These are phyloP conservation scores for Juglanconis sp. DNA, from an alignment of 2,329 filamentous ascomycete genomes.

Conservation along the genomic window DNA sequence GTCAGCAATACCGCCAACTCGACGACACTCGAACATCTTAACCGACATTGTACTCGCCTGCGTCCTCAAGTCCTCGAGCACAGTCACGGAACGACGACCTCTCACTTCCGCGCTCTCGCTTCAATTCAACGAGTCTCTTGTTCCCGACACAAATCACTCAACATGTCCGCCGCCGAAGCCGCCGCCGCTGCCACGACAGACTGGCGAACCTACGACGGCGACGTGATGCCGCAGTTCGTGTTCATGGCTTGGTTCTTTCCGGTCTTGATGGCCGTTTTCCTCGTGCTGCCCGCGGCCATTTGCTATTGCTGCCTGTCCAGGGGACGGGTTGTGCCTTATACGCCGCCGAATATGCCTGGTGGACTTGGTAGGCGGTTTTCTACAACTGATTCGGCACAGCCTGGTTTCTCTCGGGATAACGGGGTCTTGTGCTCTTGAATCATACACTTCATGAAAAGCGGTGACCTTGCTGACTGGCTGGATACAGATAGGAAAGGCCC, in stretches of 20 bases:
- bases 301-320: conserved; percentile 10
- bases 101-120: background rate
- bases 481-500: background rate
- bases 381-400: too few relatives aligned
- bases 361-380: background rate
- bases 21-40: too few relatives aligned
- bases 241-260: conserved; percentile 12
- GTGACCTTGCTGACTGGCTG: background rate
- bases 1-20: too few relatives aligned
- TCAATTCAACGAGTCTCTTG: background rate
- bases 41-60: too few relatives aligned
- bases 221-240: conserved; percentile 1
- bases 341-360: conserved; percentile 6
- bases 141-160: too few relatives aligned
- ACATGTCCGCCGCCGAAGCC: conserved; percentile 11
- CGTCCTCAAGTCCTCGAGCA: too few relatives aligned
- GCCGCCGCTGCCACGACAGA: conserved; percentile 14
- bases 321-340: conserved; percentile 9
- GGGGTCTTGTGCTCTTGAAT: background rate
- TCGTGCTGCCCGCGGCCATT: conserved; percentile 13
- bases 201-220: conserved; percentile 13
- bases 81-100: too few relatives aligned
- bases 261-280: conserved; percentile 1
- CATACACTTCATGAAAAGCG: background rate
- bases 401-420: too few relatives aligned